These are phyloP conservation scores for Herpotrichia juniperi DNA, from an alignment of 2,329 filamentous ascomycete species.

Conservation along the genomic window DNA sequence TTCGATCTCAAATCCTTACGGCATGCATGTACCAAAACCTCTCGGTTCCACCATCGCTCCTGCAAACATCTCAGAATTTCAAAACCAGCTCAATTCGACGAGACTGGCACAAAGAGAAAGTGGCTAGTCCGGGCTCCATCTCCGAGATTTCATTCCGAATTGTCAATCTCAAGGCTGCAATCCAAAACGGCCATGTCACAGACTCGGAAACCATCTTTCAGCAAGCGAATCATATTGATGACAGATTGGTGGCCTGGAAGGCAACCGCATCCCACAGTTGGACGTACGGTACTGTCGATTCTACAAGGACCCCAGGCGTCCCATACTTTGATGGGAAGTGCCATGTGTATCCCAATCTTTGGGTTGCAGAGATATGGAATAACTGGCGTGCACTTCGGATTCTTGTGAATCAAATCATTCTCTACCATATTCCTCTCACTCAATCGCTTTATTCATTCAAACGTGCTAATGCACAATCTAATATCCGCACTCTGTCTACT, in stretches of 20 bases:
- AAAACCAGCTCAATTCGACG: slow-evolving; percentile 2
- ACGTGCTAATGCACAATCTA: background rate
- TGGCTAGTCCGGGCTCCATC: slow-evolving; percentile 8
- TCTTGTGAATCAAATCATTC: slow-evolving; percentile 17
- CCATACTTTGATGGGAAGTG: slow-evolving; percentile 14
- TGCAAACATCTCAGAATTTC: background rate
- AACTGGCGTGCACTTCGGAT: slow-evolving; percentile 24
- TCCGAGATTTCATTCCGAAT: slow-evolving; percentile 19
- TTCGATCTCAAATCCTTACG: slow-evolving; percentile 30
- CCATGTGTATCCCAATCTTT: slow-evolving; percentile 17
- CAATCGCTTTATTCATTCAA: background rate
- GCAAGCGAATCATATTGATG: slow-evolving; percentile 9
- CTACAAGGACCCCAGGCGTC: background rate
- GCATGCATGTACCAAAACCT: slow-evolving; percentile 24
- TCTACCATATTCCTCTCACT: too few relatives aligned
- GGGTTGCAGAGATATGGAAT: slow-evolving; percentile 25
- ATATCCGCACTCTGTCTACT: slow-evolving; percentile 12
- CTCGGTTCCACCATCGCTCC: slow-evolving; percentile 9
- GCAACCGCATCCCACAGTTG: background rate
- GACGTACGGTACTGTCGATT: slow-evolving; percentile 6
- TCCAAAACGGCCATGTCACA: slow-evolving; percentile 16
- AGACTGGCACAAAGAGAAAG: slow-evolving; percentile 1
- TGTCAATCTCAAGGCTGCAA: slow-evolving; percentile 21
- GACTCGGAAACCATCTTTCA: slow-evolving; percentile 13
- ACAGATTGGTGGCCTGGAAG: slow-evolving; percentile 11